phyloP scores from a whole-genome alignment of 2,329 filamentous ascomycete species.

The Ilyonectria sp. region DNA sequence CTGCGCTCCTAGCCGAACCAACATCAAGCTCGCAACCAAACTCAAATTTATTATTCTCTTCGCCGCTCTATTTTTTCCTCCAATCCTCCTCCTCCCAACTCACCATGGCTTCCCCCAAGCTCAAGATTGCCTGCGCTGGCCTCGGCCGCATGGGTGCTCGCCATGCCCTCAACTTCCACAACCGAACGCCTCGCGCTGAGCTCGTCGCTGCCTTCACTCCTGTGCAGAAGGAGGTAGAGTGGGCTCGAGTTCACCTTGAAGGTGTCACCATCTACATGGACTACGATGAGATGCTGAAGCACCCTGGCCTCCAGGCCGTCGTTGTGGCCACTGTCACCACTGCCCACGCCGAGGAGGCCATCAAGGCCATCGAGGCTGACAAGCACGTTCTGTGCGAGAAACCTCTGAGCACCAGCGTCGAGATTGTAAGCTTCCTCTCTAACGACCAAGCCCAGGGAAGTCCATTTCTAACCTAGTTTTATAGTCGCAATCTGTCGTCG shows the following conservation, averaged over 20 bases:
- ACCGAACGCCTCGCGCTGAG: slow-evolving; percentile 44
- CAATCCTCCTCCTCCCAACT: background rate
- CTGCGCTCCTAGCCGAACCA: slow-evolving; percentile 6
- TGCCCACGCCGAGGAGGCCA: slow-evolving; percentile 46
- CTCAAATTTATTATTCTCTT: background rate
- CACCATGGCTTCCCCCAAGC: slow-evolving; percentile 44
- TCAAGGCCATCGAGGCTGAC: slow-evolving; percentile 46
- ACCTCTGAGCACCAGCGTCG: slow-evolving; percentile 55
- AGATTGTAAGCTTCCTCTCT: slow-evolving; percentile 62
- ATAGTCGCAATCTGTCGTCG: slow-evolving; percentile 73
- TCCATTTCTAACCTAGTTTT: slow-evolving; percentile 13
- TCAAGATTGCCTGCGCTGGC: slow-evolving; percentile 44
- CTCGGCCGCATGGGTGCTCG: slow-evolving; percentile 48
- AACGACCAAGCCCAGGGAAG: background rate
- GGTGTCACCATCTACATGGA: slow-evolving; percentile 44
- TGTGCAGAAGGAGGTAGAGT: slow-evolving; percentile 44
- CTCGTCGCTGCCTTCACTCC: slow-evolving; percentile 48
- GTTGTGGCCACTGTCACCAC: slow-evolving; percentile 47
- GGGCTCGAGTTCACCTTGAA: slow-evolving; percentile 43
- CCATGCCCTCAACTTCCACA: slow-evolving; percentile 47
- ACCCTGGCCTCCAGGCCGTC: slow-evolving; percentile 46
- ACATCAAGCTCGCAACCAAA: slow-evolving; percentile 5
- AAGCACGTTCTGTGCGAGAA: slow-evolving; percentile 49
- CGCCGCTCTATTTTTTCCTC: background rate
- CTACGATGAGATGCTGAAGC: slow-evolving; percentile 48